These are phyloP conservation scores for Pseudoneurospora amorphoporcata DNA, from an alignment of 495 filamentous ascomycete genomes.

Conservation along the genomic window DNA sequence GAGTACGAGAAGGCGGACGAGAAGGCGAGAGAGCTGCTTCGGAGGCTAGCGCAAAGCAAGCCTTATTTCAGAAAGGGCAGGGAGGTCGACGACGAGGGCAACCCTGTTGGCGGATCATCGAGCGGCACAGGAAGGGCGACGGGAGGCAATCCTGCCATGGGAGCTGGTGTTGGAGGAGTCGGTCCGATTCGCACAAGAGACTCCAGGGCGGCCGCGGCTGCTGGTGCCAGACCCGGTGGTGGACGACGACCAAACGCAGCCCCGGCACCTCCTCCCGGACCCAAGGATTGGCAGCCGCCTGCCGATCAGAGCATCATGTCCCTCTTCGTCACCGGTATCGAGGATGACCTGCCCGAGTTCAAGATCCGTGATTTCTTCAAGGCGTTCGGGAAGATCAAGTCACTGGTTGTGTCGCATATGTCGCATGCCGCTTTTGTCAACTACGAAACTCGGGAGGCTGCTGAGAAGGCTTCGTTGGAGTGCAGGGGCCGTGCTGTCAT, in stretches of 20 bases:
- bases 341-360: conserved; percentile 91
- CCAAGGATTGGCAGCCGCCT: conserved; percentile 75
- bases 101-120: conserved; percentile 29
- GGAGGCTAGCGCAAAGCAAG: conserved; percentile 78
- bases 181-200: conserved; percentile 64
- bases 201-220: conserved; percentile 40
- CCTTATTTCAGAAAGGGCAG: conserved; percentile 86
- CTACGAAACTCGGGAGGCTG: conserved; percentile 68
- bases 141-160: conserved; percentile 36
- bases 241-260: conserved; percentile 47
- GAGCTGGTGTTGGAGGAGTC: conserved; percentile 37
- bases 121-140: conserved; percentile 23
- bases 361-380: conserved; percentile 83
- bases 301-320: conserved; percentile 76
- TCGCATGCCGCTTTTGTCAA: conserved; percentile 96
- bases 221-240: conserved; percentile 36
- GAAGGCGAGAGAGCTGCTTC: conserved; percentile 80
- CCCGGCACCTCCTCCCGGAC: conserved; percentile 63
- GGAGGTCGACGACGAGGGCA: conserved; percentile 47
- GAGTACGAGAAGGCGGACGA: conserved; percentile 96
- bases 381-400: conserved; percentile 76
- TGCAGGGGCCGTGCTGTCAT: conserved; percentile 82
- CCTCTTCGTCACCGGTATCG: conserved; percentile 87
- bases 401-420: conserved; percentile 88
- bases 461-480: conserved; percentile 72